Percentiles rank a stretch among this genome's conserved stretches.
Evolutionary conservation across 1,139 yeast species (phyloP).

Genomic region (Taphrina betulina): DNA sequence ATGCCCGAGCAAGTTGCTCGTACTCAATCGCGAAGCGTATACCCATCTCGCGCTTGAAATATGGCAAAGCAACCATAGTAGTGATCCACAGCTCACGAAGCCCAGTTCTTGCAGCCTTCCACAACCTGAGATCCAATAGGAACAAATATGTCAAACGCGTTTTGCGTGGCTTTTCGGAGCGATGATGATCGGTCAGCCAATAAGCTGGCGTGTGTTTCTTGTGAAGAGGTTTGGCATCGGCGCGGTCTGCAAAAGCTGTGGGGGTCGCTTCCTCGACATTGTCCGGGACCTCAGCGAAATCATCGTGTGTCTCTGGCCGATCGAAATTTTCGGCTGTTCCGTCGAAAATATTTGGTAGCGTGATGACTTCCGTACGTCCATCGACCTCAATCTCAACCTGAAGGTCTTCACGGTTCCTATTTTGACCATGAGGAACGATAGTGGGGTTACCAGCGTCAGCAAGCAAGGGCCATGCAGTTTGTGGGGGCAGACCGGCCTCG

Average conservation of each 20-base stretch:
- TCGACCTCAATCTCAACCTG: constrained; percentile 1
- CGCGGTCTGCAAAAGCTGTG: no score
- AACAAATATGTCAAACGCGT: constrained; percentile 25
- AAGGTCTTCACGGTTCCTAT: constrained; percentile 1
- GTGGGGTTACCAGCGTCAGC: background rate
- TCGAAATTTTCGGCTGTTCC: no score
- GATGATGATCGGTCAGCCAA: constrained; percentile 11
- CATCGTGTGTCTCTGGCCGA: no score
- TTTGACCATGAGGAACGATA: background rate
- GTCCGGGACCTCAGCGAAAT: no score
- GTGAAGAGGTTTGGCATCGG: no score
- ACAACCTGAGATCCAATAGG: constrained; percentile 66
- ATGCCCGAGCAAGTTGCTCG: constrained; percentile 74
- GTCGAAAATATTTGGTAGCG: no score
- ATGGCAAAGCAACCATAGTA: constrained; percentile 65
- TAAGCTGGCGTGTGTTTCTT: constrained; percentile 14
- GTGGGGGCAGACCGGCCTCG: constrained; percentile 6
- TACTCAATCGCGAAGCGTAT: constrained; percentile 79
- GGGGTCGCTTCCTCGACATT: no score
- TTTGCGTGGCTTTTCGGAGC: background rate
- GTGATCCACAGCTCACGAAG: constrained; percentile 70
- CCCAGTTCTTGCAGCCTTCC: constrained; percentile 62
- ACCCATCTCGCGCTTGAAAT: constrained; percentile 61
- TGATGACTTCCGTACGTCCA: background rate
- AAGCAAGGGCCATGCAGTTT: constrained; percentile 5